Evolutionary conservation across 2,329 filamentous ascomycete species (phyloP).

Genomic region (Fusarium marasasianum): DNA sequence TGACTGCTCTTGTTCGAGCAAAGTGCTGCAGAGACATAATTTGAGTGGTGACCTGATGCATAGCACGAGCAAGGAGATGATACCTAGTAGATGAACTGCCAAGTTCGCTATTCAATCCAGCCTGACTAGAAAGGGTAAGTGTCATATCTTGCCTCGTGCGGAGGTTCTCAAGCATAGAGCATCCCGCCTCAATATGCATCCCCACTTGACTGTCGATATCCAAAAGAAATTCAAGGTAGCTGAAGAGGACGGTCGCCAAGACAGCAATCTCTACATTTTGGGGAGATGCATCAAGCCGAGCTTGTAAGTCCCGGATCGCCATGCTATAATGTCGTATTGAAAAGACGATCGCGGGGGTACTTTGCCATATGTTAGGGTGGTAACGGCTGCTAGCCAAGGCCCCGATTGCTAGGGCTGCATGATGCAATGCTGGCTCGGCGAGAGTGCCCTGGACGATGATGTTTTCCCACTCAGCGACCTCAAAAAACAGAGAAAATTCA

Average conservation of each 20-base stretch:
- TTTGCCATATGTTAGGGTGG: not conserved
- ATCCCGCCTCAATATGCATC: not conserved
- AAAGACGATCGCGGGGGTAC: not conserved
- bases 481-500: not conserved
- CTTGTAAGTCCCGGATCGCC: not conserved
- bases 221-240: not conserved
- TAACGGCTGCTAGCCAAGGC: not conserved
- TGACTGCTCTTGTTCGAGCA: fast-evolving
- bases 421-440: not conserved
- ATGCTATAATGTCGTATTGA: not conserved
- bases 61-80: not conserved
- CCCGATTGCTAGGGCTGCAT: not conserved
- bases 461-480: not conserved
- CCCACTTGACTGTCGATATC: not conserved
- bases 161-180: not conserved
- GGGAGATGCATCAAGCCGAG: not conserved
- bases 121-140: fast-evolving
- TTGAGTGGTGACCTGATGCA: not conserved
- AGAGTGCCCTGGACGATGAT: not conserved
- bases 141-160: not conserved
- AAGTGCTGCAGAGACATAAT: not conserved
- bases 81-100: not conserved
- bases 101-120: not conserved
- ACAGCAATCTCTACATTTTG: not conserved
- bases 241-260: not conserved